phyloP scores from a whole-genome alignment of 1,139 yeast species.

The Suzukiozyma palmioleophila region DNA sequence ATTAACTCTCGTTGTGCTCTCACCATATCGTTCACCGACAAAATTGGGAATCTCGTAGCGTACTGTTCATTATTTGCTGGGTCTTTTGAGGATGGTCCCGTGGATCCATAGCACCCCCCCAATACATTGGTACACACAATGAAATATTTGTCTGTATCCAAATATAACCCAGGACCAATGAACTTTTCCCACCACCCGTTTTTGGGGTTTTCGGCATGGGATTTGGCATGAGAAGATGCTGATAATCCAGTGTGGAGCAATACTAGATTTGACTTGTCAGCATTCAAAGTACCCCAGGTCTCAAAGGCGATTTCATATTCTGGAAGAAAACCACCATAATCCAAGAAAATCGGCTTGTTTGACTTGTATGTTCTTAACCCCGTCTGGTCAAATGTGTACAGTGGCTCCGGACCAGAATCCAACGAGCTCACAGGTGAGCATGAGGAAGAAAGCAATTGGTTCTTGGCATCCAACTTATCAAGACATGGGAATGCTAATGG shows the following conservation, averaged over 20 bases:
- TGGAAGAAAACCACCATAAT: slow-evolving; percentile 77
- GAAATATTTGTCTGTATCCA: slow-evolving; percentile 79
- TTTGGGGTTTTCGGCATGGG: slow-evolving; percentile 63
- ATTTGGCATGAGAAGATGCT: slow-evolving; percentile 92
- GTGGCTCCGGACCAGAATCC: slow-evolving; percentile 82
- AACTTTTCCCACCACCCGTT: slow-evolving; percentile 97
- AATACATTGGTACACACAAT: slow-evolving; percentile 85
- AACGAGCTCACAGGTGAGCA: slow-evolving; percentile 28
- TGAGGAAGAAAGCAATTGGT: slow-evolving; percentile 30
- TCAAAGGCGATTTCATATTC: slow-evolving; percentile 82
- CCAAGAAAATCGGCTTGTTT: slow-evolving; percentile 59
- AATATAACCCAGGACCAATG: slow-evolving; percentile 76
- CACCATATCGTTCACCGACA: slow-evolving; percentile 86
- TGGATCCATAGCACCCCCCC: slow-evolving; percentile 94
- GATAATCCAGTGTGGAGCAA: slow-evolving; percentile 87
- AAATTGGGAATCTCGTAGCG: slow-evolving; percentile 84
- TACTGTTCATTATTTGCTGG: slow-evolving; percentile 66
- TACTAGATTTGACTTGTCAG: slow-evolving; percentile 62
- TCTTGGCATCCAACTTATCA: slow-evolving; percentile 66
- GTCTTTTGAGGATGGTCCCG: slow-evolving; percentile 84
- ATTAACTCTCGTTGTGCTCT: slow-evolving; percentile 78
- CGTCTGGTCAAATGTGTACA: slow-evolving; percentile 64
- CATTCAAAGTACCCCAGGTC: slow-evolving; percentile 78
- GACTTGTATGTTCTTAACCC: slow-evolving; percentile 63
- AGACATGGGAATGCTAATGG: slow-evolving; percentile 81